Evolutionary conservation across 169 alveolate species (phyloP).

Genomic region (Eimeria praecox): DNA sequence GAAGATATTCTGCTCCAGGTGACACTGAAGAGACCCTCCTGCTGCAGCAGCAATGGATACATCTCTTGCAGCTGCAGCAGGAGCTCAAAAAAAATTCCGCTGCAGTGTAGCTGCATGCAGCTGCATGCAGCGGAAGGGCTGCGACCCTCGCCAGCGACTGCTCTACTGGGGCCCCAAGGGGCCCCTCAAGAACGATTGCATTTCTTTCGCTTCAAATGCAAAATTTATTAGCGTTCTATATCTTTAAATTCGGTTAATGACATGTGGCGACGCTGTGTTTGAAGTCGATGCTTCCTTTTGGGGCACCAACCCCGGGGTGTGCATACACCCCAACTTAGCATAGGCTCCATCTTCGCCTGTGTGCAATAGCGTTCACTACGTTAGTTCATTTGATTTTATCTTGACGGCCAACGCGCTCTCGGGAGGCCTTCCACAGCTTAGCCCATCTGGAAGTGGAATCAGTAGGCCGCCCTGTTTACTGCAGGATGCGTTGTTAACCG

Average conservation of each 20-base stretch:
- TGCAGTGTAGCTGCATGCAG: constrained; percentile 20
- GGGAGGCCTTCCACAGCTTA: neutral
- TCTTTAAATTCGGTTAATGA: neutral
- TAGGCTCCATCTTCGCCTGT: neutral
- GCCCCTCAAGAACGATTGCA: neutral
- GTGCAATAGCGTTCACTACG: neutral
- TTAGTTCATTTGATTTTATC: neutral
- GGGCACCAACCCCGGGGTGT: neutral
- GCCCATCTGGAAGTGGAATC: neutral
- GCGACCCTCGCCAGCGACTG: neutral
- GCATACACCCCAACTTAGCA: neutral
- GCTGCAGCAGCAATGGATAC: constrained; percentile 39
- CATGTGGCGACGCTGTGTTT: neutral
- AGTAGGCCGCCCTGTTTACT: neutral
- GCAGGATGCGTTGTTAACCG: neutral
- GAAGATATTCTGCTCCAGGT: neutral
- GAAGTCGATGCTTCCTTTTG: neutral
- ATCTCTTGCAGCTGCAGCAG: constrained; percentile 10
- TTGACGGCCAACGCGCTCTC: neutral
- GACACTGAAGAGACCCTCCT: constrained; percentile 12
- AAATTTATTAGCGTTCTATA: neutral
- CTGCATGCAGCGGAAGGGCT: constrained; percentile 9
- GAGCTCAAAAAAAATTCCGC: neutral
- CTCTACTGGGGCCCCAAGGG: constrained; percentile 10
- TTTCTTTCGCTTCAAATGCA: neutral